Conservation (phyloP, 768 basidiomycete genomes). For the Boletellus ananiceps region DNA sequence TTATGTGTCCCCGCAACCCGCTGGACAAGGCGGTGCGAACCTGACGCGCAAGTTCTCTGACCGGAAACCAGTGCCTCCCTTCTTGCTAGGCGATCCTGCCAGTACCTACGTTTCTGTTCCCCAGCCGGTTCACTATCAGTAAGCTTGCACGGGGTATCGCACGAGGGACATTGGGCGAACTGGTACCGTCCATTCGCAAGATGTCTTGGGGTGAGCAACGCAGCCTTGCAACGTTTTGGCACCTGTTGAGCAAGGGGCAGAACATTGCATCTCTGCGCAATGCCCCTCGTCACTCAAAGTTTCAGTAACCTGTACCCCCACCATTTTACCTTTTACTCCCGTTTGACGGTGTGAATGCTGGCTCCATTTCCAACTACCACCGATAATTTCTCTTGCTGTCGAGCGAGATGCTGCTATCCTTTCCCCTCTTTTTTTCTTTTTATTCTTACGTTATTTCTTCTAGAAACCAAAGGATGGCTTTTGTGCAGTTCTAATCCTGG, state of each 20-base stretch:
- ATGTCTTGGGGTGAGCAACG: conserved; percentile 7
- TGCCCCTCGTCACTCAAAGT: not conserved
- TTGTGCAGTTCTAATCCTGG: not conserved
- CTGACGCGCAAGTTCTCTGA: conserved; percentile 33
- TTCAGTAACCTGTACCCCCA: conserved; percentile 3
- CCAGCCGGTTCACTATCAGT: conserved; percentile 14
- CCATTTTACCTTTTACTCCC: not conserved
- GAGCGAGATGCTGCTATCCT: conserved; percentile 12
- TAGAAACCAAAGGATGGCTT: not conserved
- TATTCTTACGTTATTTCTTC: conserved; percentile 2
- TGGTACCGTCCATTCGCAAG: not conserved
- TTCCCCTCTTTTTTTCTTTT: not conserved
- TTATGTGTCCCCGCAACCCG: conserved; percentile 8
- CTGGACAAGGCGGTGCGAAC: conserved; percentile 26
- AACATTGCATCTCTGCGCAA: not conserved
- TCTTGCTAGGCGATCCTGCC: conserved; percentile 23
- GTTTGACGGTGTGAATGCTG: conserved; percentile 4
- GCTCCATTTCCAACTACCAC: conserved; percentile 2
- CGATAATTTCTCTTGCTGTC: conserved; percentile 11
- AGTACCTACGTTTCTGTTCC: conserved; percentile 21
- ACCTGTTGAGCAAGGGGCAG: not conserved
- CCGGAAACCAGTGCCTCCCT: conserved; percentile 32
- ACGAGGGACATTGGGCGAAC: conserved; percentile 2
- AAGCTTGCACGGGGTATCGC: not conserved
- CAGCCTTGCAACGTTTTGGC: not conserved